Percentiles rank a stretch among this genome's conserved stretches.
phyloP scores from a whole-genome alignment of 371 early-diverging fungal species.

The Zychaea mexicana region DNA sequence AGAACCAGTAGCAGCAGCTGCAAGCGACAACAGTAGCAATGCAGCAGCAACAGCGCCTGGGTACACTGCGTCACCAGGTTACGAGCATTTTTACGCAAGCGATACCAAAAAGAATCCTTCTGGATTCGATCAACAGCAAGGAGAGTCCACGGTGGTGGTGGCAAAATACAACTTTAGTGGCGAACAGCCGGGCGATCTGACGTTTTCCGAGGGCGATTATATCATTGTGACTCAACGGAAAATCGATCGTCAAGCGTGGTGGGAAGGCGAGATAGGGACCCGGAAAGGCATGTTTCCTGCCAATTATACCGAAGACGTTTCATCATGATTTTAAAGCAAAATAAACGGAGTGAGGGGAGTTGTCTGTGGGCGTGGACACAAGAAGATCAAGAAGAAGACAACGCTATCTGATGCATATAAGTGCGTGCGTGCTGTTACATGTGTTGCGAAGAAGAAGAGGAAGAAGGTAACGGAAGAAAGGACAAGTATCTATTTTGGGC shows the following conservation, averaged over 20 bases:
- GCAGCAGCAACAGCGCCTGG: neutral
- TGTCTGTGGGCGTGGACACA: no score
- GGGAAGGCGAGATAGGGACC: conserved; percentile 73
- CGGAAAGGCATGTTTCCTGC: conserved; percentile 55
- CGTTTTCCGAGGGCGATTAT: conserved; percentile 73
- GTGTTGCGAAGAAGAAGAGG: neutral
- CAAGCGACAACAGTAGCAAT: neutral
- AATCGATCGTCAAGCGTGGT: conserved; percentile 73
- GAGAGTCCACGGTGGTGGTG: conserved; percentile 46
- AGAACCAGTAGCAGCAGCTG: neutral
- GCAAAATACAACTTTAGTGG: conserved; percentile 75
- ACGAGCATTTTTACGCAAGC: neutral
- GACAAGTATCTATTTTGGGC: no score
- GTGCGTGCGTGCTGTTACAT: no score
- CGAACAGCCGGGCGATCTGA: conserved; percentile 66
- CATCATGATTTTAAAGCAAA: no score
- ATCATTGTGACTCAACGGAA: conserved; percentile 69
- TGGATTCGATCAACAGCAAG: neutral
- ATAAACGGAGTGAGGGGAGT: no score
- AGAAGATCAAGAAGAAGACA: no score
- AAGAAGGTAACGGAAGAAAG: no score
- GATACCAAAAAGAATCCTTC: conserved; percentile 6
- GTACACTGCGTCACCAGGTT: neutral
- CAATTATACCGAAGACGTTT: conserved; percentile 39
- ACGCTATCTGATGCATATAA: no score